phyloP scores from a whole-genome alignment of 2,329 filamentous ascomycete genomes.

The Pseudogymnoascus verrucosus region DNA sequence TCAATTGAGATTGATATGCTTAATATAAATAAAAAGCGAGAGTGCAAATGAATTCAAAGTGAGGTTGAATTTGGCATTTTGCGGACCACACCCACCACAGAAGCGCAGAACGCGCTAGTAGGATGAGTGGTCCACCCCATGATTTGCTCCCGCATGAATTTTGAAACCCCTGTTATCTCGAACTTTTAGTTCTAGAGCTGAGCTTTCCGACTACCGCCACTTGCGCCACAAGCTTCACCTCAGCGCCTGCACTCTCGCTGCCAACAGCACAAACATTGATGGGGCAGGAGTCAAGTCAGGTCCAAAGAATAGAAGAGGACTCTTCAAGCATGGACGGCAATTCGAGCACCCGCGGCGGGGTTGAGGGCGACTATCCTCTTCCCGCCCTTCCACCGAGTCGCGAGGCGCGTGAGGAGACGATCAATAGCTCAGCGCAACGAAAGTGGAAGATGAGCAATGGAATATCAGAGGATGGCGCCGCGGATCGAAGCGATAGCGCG shows the following conservation, averaged over 20 bases:
- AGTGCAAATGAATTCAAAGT: not conserved
- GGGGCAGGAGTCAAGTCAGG: conserved; percentile 7
- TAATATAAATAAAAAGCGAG: not conserved
- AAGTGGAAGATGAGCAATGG: not conserved
- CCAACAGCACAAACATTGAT: not conserved
- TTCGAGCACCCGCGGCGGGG: not conserved
- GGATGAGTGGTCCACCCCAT: not conserved
- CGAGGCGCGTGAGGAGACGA: not conserved
- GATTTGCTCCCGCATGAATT: not conserved
- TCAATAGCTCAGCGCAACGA: not conserved
- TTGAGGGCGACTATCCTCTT: not conserved
- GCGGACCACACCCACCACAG: not conserved
- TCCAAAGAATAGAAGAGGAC: not conserved
- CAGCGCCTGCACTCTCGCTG: not conserved
- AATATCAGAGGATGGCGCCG: not conserved
- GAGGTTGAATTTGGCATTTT: not conserved
- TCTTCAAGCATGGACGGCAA: not conserved
- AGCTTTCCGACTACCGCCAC: not conserved
- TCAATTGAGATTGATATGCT: not conserved
- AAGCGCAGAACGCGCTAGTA: not conserved
- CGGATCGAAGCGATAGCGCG: not conserved
- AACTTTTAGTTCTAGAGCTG: conserved; percentile 1
- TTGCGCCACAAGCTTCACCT: not conserved
- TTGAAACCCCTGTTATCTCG: conserved; percentile 6
- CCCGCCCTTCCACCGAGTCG: not conserved